Evolutionary conservation across 768 basidiomycete species (phyloP), one percentile per base, ranked within the genome.

Genomic region (Symmetrospora coprosmae): DNA sequence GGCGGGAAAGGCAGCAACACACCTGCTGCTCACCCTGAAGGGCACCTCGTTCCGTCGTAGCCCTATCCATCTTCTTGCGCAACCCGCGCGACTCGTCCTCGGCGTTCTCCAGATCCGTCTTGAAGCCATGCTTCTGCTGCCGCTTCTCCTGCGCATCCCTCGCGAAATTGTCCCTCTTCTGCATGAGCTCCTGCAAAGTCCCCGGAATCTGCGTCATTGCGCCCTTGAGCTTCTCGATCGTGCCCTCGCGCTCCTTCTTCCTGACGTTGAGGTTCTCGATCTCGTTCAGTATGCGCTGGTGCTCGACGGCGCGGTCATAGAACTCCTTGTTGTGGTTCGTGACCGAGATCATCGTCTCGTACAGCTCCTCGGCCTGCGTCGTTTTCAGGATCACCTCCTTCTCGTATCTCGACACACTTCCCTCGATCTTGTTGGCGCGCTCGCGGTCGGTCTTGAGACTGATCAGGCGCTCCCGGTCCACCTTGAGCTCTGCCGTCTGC

Each of bases 381-480:
- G 89, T 81, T 69, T 87, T 90, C 0, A 76, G 73, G 2, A 81
- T 78, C 66, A 92, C 82, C 1, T 73, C 71, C 1, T 77, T 73
- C 50, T 78, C 81, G 62, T 85, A 74, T 0, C 84, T 53, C 17
- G 40, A 7, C 17, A 64, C 51, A 11, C 31, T 35, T n/a, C 5
- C 19, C 56, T 77, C 71, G 60, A 76, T 75, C 66, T 87, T 86
- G 69, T 91, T 87, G 0, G 90, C 80, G 55, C 89, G 85, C 7
- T 80, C 77, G 69, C 94, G 94, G 73, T 96, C 88, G 21, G 78
- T 76, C 19, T 82, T 78, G 19, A 94, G 78, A 16, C 82, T 79
- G 39, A 84, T 78, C 4, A 96, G 77, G 9, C 84, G 81, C 69
- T 87, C 92, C 66, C 86, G 85, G 72, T 99, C 94, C 0, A 86